phyloP scores from a whole-genome alignment of 2,329 filamentous ascomycete species.

The Trichoderma hamatum region DNA sequence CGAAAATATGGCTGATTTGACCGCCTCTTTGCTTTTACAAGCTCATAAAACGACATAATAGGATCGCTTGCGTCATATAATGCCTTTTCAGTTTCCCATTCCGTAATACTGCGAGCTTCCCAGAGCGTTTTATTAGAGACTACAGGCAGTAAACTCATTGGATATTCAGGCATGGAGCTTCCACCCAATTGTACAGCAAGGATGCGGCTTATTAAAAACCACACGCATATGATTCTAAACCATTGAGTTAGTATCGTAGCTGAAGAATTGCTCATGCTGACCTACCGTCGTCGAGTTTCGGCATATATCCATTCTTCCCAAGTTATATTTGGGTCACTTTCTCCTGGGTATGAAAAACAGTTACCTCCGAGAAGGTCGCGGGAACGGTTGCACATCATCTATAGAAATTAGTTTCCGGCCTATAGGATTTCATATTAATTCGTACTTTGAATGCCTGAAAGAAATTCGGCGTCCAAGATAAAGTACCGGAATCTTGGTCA shows the following conservation, averaged over 20 bases:
- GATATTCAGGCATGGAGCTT: neutral
- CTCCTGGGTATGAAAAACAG: neutral
- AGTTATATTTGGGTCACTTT: neutral
- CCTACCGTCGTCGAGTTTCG: slow-evolving; percentile 4
- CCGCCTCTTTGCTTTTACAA: neutral
- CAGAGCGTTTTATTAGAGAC: neutral
- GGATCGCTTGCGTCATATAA: neutral
- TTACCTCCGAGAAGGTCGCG: neutral
- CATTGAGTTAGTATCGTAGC: neutral
- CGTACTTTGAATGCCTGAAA: neutral
- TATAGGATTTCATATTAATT: too few species aligned
- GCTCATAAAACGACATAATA: neutral
- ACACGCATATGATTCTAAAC: neutral
- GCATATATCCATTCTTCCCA: slow-evolving; percentile 12
- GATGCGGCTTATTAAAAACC: slow-evolving; percentile 6
- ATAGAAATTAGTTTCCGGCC: neutral
- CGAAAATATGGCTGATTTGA: neutral
- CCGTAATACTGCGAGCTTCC: neutral
- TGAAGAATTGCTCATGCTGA: neutral
- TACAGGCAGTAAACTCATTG: neutral
- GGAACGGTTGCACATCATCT: neutral
- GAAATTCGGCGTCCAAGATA: neutral
- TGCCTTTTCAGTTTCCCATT: slow-evolving; percentile 6
- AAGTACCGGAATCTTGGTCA: neutral
- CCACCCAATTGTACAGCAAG: neutral